Evolutionary conservation across 2,329 filamentous ascomycete genomes (phyloP), one percentile per base, ranked within the genome.

Genomic region (Verticillium nubilum): DNA sequence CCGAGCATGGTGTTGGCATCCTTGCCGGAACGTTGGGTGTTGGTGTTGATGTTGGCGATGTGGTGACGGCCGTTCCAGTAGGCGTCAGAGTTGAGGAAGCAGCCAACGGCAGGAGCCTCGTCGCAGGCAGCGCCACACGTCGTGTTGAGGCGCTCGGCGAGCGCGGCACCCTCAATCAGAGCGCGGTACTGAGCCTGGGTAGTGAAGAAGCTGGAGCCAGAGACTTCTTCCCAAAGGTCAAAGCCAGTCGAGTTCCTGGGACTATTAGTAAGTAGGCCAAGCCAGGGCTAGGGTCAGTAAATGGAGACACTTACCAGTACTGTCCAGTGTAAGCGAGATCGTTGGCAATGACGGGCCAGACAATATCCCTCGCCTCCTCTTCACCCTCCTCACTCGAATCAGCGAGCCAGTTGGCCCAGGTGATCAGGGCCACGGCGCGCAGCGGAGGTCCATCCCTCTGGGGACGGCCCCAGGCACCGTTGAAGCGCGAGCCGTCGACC

Each of bases 221-320:
- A 74, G 19, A 85, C 77, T 66, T 86, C 84, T 66, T 87, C 84
- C 84, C 84, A 86, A 2, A 86, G 73, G 65, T 87, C 84, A 63
- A 81, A 86, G 5, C 79, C 80, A 4, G 80, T 80, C 58, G 79
- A 74, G 61, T 82, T 84, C 68, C 68, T 70, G 35, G 76, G 25
- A 5, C n/a, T 26, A 12, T 33, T 7, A 15, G n/a, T 12, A 10
- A 10, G 19, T 10, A 25, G 25, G 42, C 12, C 15, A 26, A 5
- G 28, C 7, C 17, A 19, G 6, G 27, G n/a, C 57, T n/a, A 47
- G 27, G 35, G 26, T 54, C 35, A 12, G 10, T 10, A 58, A 25
- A 54, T n/a, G n/a, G n/a, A n/a, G n/a, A n/a, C n/a, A n/a, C 66
- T 15, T 64, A 70, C 78, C 78, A 80, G 68, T 82, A 80, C 57